Evolutionary conservation across 2,329 filamentous ascomycete species (phyloP), one percentile per base, ranked within the genome.

Genomic region (Cryphonectria radicalis): DNA sequence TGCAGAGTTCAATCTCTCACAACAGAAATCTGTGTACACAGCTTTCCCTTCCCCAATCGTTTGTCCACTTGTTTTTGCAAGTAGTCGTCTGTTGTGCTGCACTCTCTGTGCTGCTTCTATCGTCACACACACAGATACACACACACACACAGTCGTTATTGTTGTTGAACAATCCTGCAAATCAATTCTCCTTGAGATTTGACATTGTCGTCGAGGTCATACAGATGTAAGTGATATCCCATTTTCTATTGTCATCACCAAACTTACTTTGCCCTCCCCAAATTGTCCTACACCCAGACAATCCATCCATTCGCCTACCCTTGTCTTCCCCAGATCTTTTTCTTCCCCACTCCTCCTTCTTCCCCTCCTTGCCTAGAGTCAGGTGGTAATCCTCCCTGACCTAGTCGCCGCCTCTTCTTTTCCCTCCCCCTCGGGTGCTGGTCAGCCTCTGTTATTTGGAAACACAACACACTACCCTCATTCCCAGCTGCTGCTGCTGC

Each of bases 81-180:
- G 8, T 57, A 46, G 43, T 28, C 53, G 19, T 50, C 19, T 46
- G 28, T 19, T 40, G 28, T 50, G 46, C 64, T 66, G 64, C 64
- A 66, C 28, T 40, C 64, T 32, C 64, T 66, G 64, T 66, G 43
- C 64, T 66, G 59, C 59, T 32, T n/a, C 32, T 14, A 5, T n/a
- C 13, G 35, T 62, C 22, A 62, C 35, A 62, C 22, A 62, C 37
- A 32, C 28, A 40, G 10, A n/a, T n/a, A n/a, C n/a, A n/a, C n/a
- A n/a, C 22, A 62, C 35, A 62, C 22, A 62, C 37, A 32, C 28
- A 40, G 10, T 40, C 11, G 10, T 40, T 10, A 35, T 25, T 10
- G 59, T 25, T 35, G 35, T 10, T 62, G 6, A 3, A 22, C 35
- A 35, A 50, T 62, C 19, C 59, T 62, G 35, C 32, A 35, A 10